Base-by-base conservation (phyloP, 2,329 filamentous ascomycete genomes). In the Coniochaeta pulveracea region DNA sequence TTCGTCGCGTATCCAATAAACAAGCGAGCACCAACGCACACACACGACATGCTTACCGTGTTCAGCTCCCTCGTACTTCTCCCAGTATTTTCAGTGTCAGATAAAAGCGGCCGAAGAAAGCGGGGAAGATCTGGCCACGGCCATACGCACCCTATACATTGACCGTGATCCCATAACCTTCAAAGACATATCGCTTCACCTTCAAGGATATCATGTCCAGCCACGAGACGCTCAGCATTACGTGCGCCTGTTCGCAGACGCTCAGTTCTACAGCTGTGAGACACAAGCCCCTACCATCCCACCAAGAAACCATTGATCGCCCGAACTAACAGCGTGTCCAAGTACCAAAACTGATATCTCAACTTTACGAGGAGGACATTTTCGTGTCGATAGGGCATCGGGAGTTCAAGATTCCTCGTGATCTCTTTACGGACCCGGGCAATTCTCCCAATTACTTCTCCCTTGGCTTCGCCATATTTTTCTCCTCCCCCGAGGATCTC, bases 391-490 rank as follows among this genome's bases (percentile, higher is more conserved):
- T 96, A 47, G 89, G 89, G 38, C 76, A 84, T 44, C 75, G 72
- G 37, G 77, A 91, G 47, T 96, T 96, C 57, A 81, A 86, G 51
- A 88, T 96, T 43, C 83, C 88, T 2, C 81, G 86, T 41, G 84
- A 93, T 46, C 67, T 93, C 40, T 93, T 96, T 56, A 80, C 73
- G 19, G 72, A 74, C 22, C 85, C 86, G 1, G 89, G 88, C 17
- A 88, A 96, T 58, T 79, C 76, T n/a, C 88, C 88, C 10, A 96
- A 96, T 55, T 96, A 86, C 66, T 96, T 96, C 64, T 81, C 85
- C 1, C 71, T 95, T 4, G 88, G 88, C 38, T 94, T 93, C 49
- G 80, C 78, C 23, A 73, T 85, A 46, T 93, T 93, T 66, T 93
- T 94, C 61, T 79, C 78, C 11, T 76, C 75, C 3, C 83, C 83